These are phyloP conservation scores for Eucalyptus guilfoylei DNA, from an alignment of 345 rosid genomes.

Conservation along the genomic window DNA sequence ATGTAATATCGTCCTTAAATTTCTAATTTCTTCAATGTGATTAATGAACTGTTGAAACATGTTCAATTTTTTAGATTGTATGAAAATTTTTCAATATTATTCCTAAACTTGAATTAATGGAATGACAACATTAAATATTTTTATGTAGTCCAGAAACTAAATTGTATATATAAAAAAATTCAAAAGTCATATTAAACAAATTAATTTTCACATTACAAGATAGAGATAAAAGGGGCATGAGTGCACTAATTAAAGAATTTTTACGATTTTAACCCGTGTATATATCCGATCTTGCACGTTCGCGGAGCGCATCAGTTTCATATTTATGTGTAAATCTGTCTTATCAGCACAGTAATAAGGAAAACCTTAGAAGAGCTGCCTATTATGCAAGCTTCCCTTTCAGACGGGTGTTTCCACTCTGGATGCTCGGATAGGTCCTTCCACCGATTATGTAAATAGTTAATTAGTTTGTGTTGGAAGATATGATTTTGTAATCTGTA, in stretches of 20 bases:
- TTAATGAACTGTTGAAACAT: too few species aligned
- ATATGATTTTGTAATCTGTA: too few species aligned
- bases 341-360: not conserved
- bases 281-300: not conserved
- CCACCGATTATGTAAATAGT: not conserved
- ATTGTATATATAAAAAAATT: not conserved
- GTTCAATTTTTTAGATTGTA: too few species aligned
- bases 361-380: not conserved
- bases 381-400: not conserved
- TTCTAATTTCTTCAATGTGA: too few species aligned
- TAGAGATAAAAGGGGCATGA: not conserved
- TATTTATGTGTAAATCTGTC: not conserved
- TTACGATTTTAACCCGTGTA: not conserved
- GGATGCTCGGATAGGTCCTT: not conserved
- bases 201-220: not conserved
- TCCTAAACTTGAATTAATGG: too few species aligned
- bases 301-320: not conserved
- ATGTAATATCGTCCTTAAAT: too few species aligned
- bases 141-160: too few species aligned
- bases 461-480: not conserved
- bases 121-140: too few species aligned
- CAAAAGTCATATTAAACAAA: not conserved
- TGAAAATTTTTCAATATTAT: too few species aligned
- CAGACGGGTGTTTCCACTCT: not conserved
- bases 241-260: not conserved